phyloP scores from a whole-genome alignment of 2,329 filamentous ascomycete genomes.

The Myotisia sp. region DNA sequence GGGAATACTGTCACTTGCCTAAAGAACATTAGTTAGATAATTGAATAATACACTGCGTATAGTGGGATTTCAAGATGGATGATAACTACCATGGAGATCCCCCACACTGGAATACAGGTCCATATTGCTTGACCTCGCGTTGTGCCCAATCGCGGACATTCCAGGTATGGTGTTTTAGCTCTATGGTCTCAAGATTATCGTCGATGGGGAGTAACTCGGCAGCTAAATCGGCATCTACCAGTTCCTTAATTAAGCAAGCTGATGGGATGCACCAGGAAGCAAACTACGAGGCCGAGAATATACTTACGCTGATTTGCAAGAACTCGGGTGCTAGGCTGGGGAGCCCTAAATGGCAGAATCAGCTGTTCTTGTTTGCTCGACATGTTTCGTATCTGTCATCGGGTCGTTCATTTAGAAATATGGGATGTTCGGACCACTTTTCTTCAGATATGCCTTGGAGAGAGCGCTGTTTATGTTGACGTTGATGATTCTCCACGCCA shows the following conservation, averaged over 20 bases:
- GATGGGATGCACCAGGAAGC: no score
- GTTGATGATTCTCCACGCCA: no score
- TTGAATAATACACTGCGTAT: background rate
- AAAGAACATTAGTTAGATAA: slow-evolving; percentile 10
- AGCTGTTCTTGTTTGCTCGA: no score
- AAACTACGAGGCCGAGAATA: no score
- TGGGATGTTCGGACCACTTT: no score
- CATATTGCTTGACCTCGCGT: slow-evolving; percentile 69
- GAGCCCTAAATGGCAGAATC: no score
- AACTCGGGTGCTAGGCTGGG: no score
- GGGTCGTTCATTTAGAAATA: no score
- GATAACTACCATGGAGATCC: slow-evolving; percentile 68
- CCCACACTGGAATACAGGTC: slow-evolving; percentile 72
- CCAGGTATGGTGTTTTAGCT: slow-evolving; percentile 70
- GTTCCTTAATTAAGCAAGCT: background rate
- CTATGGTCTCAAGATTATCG: slow-evolving; percentile 66
- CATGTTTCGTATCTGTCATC: no score
- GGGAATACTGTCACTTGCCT: slow-evolving; percentile 94
- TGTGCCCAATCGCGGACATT: slow-evolving; percentile 69
- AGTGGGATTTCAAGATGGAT: background rate
- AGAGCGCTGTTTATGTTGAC: no score
- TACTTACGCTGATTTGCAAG: no score
- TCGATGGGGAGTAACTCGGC: slow-evolving; percentile 60
- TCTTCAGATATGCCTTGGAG: no score
- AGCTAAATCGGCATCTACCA: slow-evolving; percentile 67